phyloP scores from a whole-genome alignment of 768 basidiomycete species.

The Rhodotorula babjevae region DNA sequence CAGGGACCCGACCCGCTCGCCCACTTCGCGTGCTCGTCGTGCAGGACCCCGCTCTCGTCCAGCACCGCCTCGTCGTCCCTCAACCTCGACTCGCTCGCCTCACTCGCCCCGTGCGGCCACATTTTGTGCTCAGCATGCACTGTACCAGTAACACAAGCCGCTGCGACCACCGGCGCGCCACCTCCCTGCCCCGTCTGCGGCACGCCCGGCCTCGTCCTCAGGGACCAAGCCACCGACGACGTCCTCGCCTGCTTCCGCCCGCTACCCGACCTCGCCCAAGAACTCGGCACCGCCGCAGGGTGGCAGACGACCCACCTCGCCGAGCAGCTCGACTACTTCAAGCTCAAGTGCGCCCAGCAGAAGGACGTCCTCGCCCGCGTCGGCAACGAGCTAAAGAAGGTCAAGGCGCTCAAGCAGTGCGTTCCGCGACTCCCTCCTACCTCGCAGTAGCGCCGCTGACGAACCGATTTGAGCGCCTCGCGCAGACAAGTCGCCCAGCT shows the following conservation, averaged over 20 bases:
- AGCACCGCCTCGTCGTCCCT: not conserved
- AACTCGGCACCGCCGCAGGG: slow-evolving; percentile 2
- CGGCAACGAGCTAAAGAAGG: not conserved
- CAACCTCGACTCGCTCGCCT: not conserved
- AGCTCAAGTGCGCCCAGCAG: slow-evolving; percentile 25
- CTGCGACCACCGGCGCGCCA: not conserved
- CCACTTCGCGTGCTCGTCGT: slow-evolving; percentile 22
- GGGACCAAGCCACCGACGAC: not conserved
- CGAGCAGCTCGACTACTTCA: slow-evolving; percentile 19
- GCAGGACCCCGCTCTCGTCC: not conserved
- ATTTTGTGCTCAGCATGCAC: slow-evolving; percentile 14
- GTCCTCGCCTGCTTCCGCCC: slow-evolving; percentile 18
- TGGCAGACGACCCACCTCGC: slow-evolving; percentile 19
- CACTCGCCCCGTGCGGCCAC: slow-evolving; percentile 22
- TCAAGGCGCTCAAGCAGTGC: slow-evolving; percentile 5
- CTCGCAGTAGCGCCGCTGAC: too few relatives aligned
- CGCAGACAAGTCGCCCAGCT: slow-evolving; percentile 13
- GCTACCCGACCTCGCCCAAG: not conserved
- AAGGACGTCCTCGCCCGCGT: slow-evolving; percentile 7
- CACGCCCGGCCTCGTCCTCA: not conserved
- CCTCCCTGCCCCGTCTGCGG: slow-evolving; percentile 19
- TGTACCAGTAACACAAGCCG: not conserved
- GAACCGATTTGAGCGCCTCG: too few relatives aligned
- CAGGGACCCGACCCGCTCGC: not conserved
- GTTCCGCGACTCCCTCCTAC: too few relatives aligned